These are phyloP conservation scores for Daldinia grandis DNA, from an alignment of 495 filamentous ascomycete genomes.

Conservation along the genomic window DNA sequence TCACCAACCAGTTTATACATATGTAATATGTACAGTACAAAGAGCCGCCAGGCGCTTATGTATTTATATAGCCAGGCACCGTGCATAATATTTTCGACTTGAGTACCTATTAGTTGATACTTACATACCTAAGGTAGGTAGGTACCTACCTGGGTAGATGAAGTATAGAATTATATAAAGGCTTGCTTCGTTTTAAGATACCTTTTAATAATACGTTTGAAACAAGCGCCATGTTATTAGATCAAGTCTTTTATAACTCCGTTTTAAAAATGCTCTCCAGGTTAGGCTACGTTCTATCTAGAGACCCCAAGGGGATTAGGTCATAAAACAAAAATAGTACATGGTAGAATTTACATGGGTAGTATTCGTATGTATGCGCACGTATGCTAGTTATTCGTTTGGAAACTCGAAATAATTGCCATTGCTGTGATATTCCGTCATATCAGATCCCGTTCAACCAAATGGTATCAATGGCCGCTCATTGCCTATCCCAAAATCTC, in stretches of 20 bases:
- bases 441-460: slow-evolving; percentile 14
- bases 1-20: neutral
- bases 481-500: slow-evolving; percentile 26
- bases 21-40: neutral
- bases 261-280: no score
- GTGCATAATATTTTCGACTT: no score
- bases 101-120: no score
- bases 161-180: no score
- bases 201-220: no score
- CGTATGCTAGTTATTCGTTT: slow-evolving; percentile 14
- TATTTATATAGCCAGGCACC: no score
- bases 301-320: neutral
- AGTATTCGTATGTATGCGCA: slow-evolving; percentile 6
- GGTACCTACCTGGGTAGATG: no score
- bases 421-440: slow-evolving; percentile 26
- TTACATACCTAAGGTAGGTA: no score
- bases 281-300: no score
- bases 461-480: slow-evolving; percentile 29
- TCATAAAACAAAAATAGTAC: slow-evolving; percentile 25
- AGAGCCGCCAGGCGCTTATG: neutral
- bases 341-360: slow-evolving; percentile 1
- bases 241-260: no score
- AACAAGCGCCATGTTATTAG: no score
- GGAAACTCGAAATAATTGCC: slow-evolving; percentile 17
- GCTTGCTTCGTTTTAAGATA: no score